Evolutionary conservation across 2,329 filamentous ascomycete species (phyloP).

Genomic region (Neurospora crassa): DNA sequence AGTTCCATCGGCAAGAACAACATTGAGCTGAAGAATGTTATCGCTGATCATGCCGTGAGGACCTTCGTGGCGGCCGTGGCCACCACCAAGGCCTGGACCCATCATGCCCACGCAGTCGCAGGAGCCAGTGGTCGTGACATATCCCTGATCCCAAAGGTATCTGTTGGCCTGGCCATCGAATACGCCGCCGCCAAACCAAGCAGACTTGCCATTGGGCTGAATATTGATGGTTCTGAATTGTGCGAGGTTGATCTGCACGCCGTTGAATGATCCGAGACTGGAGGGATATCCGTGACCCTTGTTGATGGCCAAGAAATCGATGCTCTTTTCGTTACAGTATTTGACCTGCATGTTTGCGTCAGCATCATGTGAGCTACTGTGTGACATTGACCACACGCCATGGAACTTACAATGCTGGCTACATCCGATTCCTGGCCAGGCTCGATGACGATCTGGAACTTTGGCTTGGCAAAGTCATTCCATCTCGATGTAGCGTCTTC

Average conservation of each 20-base stretch:
- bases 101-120: constrained; percentile 4
- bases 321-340: constrained; percentile 6
- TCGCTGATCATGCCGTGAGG: constrained; percentile 4
- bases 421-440: no score
- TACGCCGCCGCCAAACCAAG: constrained; percentile 4
- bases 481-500: no score
- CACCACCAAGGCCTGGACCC: constrained; percentile 1
- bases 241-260: constrained; percentile 6
- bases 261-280: background rate
- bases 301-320: constrained; percentile 2
- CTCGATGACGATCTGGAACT: no score
- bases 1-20: constrained; percentile 1
- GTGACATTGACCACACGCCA: no score
- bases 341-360: background rate
- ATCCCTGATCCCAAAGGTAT: constrained; percentile 5
- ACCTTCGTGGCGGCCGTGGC: constrained; percentile 3
- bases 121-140: background rate
- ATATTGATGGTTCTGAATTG: constrained; percentile 1
- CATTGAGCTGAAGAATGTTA: constrained; percentile 1
- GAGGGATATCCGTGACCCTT: background rate
- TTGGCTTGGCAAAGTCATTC: no score
- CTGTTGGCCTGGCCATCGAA: background rate
- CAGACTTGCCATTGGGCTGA: background rate
- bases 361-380: no score
- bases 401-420: no score